These are phyloP conservation scores for Cyclotella atomus DNA, from an alignment of 108 stramenopile species.

Conservation along the genomic window DNA sequence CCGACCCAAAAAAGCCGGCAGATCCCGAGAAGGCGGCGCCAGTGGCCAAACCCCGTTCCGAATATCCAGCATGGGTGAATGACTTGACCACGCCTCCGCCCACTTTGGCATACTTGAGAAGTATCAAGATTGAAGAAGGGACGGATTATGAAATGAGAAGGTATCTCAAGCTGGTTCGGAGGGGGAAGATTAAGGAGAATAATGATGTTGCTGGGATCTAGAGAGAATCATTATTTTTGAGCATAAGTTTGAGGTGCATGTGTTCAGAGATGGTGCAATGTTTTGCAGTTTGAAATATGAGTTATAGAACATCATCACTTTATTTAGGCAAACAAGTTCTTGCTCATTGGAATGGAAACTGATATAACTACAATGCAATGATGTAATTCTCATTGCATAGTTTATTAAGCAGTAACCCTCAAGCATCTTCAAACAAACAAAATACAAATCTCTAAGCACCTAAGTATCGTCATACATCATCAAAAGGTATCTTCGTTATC, in stretches of 20 bases:
- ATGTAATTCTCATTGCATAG: no score
- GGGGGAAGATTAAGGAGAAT: constrained; percentile 56
- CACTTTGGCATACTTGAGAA: constrained; percentile 62
- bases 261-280: no score
- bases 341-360: no score
- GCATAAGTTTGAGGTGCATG: not conserved
- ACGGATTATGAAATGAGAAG: constrained; percentile 60
- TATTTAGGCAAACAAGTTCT: no score
- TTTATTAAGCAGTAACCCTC: no score
- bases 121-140: constrained; percentile 65
- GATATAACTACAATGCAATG: no score
- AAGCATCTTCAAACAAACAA: no score
- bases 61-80: constrained; percentile 72
- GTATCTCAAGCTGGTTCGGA: constrained; percentile 69
- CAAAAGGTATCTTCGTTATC: constrained; percentile 7
- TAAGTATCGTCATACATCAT: no score
- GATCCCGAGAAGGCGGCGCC: constrained; percentile 38
- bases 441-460: no score
- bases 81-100: constrained; percentile 47
- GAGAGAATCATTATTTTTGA: not conserved
- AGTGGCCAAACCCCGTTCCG: constrained; percentile 42
- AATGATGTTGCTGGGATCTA: constrained; percentile 31
- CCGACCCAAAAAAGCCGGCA: constrained; percentile 33
- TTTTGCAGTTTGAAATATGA: no score
- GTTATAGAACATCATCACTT: no score